Evolutionary conservation across 202 grass and related monocot genomes (phyloP), one percentile per base, ranked within the genome.

Genomic region (Cymbopogon flexuosus): DNA sequence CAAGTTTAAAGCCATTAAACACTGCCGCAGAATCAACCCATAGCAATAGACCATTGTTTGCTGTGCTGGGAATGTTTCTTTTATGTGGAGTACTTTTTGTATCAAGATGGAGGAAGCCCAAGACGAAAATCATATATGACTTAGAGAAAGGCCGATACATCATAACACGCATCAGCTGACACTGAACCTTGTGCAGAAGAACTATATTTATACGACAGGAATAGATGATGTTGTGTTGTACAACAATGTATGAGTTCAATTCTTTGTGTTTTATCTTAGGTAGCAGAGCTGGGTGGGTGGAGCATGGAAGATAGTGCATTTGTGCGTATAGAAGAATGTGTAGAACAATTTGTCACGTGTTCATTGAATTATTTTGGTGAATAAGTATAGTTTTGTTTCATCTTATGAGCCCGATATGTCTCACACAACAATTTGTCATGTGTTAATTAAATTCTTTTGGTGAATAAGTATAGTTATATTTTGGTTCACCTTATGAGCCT

Each of bases 131-230:
- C 45, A 93, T 98, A 82, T 98, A 94, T 1, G 95, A 98, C 83
- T 78, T 98, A 46, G 95, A 98, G 79, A 98, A 98, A 91, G 92
- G 90, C 29, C 75, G 88, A 30, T 98, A 98, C 75, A 98, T 98
- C 56, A 82, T 93, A 33, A 93, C 90, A 35, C 88, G 59, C 82
- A 59, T 93, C 77, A 85, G 79, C 46, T 91, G 84, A 93, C 59
- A 27, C 61, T 75, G 65, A 60, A 47, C 18, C 36, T 82, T 73
- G 59, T 78, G 73, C 51, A 82, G 73, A 72, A 35, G 68, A 80
- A 79, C 19, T 19, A 62, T 81, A 76, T 80, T 84, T 88, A 45
- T 64, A 81, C 14, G 43, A 81, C 68, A 84, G 70, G 77, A 76
- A 81, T 88, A 84, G 70, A 70, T 84, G 51, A 63, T 84, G 51